Percentiles rank a stretch among this genome's conserved stretches.
phyloP scores from a whole-genome alignment of 129 eudicot species.

The Logfia minima region DNA sequence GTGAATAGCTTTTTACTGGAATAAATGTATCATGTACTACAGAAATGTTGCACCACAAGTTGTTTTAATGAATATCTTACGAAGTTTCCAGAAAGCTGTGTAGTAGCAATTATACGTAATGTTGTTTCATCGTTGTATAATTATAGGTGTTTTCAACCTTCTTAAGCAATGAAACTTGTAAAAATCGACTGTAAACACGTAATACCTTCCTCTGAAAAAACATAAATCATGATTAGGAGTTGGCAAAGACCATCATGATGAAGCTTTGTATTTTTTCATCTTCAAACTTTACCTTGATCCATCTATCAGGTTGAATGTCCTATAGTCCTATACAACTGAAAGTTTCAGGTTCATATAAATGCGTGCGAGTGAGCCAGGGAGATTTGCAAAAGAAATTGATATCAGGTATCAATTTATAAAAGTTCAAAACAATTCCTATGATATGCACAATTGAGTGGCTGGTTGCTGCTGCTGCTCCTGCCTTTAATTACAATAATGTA shows the following conservation, averaged over 20 bases:
- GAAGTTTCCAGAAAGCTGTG: background rate
- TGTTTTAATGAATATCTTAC: background rate
- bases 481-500: constrained; percentile 45
- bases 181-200: background rate
- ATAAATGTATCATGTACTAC: background rate
- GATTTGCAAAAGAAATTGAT: constrained; percentile 11
- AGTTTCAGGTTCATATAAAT: constrained; percentile 16
- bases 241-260: background rate
- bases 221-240: background rate
- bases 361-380: background rate
- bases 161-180: background rate
- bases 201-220: background rate
- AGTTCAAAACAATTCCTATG: constrained; percentile 23
- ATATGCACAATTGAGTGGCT: constrained; percentile 31
- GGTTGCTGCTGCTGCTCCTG: background rate
- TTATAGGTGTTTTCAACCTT: background rate
- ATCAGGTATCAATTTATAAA: constrained; percentile 4
- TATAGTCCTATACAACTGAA: constrained; percentile 29
- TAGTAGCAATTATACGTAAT: background rate
- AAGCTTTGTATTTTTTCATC: constrained; percentile 2
- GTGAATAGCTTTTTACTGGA: background rate
- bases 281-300: constrained; percentile 21
- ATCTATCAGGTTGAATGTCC: constrained; percentile 13
- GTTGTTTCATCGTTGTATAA: background rate
- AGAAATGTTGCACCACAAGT: background rate